Evolutionary conservation across 2,329 filamentous ascomycete species (phyloP).

Genomic region (Neopestalotiopsis rosae): DNA sequence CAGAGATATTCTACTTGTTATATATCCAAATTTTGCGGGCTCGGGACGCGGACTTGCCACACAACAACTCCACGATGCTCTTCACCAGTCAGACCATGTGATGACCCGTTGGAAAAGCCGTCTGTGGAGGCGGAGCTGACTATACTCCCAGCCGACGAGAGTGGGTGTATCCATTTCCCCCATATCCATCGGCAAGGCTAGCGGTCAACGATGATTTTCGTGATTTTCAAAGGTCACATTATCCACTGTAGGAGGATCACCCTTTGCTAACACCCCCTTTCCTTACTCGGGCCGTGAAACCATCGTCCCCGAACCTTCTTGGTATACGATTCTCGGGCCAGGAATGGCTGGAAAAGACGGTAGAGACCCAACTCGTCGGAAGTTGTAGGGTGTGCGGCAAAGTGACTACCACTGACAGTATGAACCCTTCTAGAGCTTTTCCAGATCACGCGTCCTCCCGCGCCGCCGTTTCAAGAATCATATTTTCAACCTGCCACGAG

Average conservation of each 20-base stretch:
- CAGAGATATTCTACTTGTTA: background rate
- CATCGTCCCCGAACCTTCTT: background rate
- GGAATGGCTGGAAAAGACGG: background rate
- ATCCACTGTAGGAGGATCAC: background rate
- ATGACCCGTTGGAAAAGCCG: background rate
- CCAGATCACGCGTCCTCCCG: background rate
- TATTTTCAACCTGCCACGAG: background rate
- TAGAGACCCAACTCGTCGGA: background rate
- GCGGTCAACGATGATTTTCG: background rate
- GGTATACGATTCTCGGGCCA: background rate
- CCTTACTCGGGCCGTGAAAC: background rate
- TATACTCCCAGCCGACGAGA: background rate
- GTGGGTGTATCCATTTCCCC: background rate
- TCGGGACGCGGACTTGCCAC: background rate
- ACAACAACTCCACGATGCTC: background rate
- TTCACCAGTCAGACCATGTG: background rate
- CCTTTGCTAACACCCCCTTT: background rate
- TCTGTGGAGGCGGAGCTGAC: background rate
- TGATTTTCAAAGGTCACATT: slow-evolving; percentile 1
- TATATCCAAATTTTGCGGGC: background rate
- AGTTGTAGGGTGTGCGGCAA: background rate
- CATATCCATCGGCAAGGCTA: background rate
- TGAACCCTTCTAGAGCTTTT: background rate
- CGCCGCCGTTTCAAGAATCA: background rate
- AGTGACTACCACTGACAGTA: background rate